phyloP scores from a whole-genome alignment of 768 basidiomycete genomes.

The Coprinellus aureogranulatus region DNA sequence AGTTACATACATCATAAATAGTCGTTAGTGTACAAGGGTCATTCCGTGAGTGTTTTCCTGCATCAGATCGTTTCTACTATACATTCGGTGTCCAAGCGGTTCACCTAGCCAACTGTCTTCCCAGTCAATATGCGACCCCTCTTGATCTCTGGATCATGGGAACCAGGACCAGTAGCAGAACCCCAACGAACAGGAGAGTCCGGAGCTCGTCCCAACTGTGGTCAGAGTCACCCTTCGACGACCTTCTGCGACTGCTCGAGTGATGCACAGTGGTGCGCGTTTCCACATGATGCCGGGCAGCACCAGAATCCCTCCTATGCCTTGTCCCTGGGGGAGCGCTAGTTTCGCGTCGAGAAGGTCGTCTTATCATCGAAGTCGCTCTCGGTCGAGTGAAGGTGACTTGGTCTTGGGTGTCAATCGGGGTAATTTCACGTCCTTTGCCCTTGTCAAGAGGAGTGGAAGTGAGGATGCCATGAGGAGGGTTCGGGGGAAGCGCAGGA shows the following conservation, averaged over 20 bases:
- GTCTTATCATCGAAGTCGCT: background rate
- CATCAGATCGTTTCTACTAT: too few relatives aligned
- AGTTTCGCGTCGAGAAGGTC: background rate
- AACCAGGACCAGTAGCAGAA: background rate
- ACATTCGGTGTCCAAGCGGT: too few relatives aligned
- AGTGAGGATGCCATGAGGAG: background rate
- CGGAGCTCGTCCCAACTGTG: background rate
- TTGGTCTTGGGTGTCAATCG: background rate
- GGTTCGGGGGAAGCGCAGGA: background rate
- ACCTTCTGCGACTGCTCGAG: background rate
- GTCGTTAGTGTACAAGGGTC: too few relatives aligned
- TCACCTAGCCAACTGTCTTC: too few relatives aligned
- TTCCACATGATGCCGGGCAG: background rate
- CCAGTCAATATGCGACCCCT: background rate
- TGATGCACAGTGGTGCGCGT: background rate
- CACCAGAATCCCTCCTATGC: background rate
- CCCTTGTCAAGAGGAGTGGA: background rate
- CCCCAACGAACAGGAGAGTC: background rate
- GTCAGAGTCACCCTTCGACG: background rate
- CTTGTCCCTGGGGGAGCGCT: background rate
- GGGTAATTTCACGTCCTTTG: background rate
- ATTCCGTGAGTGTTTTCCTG: too few relatives aligned
- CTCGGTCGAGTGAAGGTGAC: background rate
- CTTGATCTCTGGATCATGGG: background rate
- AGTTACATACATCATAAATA: background rate